Evolutionary conservation across 1,139 yeast species (phyloP).

Genomic region (Taphrina pruni): DNA sequence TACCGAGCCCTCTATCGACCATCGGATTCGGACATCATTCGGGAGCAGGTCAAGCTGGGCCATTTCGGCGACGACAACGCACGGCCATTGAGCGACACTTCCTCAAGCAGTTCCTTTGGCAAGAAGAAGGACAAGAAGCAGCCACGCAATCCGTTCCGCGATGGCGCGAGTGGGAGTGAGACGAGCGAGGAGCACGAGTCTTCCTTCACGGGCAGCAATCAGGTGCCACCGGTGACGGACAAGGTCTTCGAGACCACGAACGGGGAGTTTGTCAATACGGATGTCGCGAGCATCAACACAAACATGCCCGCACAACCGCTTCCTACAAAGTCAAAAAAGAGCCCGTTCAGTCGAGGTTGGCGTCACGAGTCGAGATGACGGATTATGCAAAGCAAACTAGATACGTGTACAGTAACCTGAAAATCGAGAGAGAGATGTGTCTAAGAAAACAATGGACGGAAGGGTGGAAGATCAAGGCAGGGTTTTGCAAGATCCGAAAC

Average conservation of each 20-base stretch:
- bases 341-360: slow-evolving; percentile 1
- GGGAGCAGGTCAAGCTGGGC: slow-evolving; percentile 60
- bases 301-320: slow-evolving; percentile 3
- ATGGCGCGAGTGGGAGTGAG: slow-evolving; percentile 26
- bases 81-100: slow-evolving; percentile 17
- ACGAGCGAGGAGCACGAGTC: slow-evolving; percentile 19
- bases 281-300: not conserved
- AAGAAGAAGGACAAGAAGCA: slow-evolving; percentile 20
- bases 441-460: not conserved
- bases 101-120: slow-evolving; percentile 7
- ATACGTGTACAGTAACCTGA: not conserved
- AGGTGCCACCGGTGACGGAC: slow-evolving; percentile 1
- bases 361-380: slow-evolving; percentile 16
- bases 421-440: not conserved
- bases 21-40: slow-evolving; percentile 78
- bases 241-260: slow-evolving; percentile 2
- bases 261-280: not conserved
- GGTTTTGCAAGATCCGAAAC: not conserved
- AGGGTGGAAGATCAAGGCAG: too few species aligned
- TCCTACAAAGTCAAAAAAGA: not conserved
- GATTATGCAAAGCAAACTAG: not conserved
- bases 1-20: slow-evolving; percentile 70
- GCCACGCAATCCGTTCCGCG: slow-evolving; percentile 26
- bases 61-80: slow-evolving; percentile 30
- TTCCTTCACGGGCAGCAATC: not conserved